phyloP scores from a whole-genome alignment of 2,329 filamentous ascomycete species.

The Cladosporium sp. region DNA sequence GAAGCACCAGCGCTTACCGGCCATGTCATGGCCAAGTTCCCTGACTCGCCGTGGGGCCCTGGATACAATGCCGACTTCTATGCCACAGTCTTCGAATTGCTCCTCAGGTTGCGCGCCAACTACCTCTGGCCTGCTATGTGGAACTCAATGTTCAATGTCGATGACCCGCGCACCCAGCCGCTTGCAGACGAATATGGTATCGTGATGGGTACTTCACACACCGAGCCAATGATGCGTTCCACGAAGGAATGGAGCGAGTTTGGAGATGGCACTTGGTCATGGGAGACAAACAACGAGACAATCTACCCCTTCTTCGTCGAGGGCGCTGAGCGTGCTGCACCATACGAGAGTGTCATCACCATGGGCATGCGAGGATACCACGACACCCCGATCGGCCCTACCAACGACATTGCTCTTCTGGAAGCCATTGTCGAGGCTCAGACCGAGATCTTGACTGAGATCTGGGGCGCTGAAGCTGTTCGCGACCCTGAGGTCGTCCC shows the following conservation, averaged over 20 bases:
- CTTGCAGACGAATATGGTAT: slow-evolving; percentile 70
- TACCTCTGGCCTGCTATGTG: slow-evolving; percentile 73
- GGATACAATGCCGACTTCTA: slow-evolving; percentile 56
- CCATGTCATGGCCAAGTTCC: slow-evolving; percentile 58
- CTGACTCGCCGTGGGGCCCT: slow-evolving; percentile 25
- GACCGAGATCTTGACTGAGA: slow-evolving; percentile 53
- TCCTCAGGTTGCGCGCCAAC: slow-evolving; percentile 66
- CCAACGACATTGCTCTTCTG: slow-evolving; percentile 56
- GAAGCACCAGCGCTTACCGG: slow-evolving; percentile 64
- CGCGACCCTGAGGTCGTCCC: slow-evolving; percentile 52
- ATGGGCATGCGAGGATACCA: slow-evolving; percentile 57
- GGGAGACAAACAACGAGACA: slow-evolving; percentile 64
- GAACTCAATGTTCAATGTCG: slow-evolving; percentile 68
- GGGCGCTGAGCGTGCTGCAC: slow-evolving; percentile 60
- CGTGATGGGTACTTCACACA: slow-evolving; percentile 69
- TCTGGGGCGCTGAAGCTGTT: slow-evolving; percentile 49
- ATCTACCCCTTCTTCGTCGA: slow-evolving; percentile 66
- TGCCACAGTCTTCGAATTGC: slow-evolving; percentile 63
- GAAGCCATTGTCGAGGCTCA: slow-evolving; percentile 59
- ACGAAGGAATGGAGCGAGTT: slow-evolving; percentile 49
- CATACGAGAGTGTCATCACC: slow-evolving; percentile 65
- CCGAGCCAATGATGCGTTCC: slow-evolving; percentile 64
- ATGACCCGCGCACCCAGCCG: slow-evolving; percentile 64
- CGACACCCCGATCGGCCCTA: slow-evolving; percentile 58
- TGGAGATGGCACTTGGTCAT: slow-evolving; percentile 61